Percentiles rank a stretch among this genome's conserved stretches.
phyloP scores from a whole-genome alignment of 768 basidiomycete species.

The Trametes coccinea region DNA sequence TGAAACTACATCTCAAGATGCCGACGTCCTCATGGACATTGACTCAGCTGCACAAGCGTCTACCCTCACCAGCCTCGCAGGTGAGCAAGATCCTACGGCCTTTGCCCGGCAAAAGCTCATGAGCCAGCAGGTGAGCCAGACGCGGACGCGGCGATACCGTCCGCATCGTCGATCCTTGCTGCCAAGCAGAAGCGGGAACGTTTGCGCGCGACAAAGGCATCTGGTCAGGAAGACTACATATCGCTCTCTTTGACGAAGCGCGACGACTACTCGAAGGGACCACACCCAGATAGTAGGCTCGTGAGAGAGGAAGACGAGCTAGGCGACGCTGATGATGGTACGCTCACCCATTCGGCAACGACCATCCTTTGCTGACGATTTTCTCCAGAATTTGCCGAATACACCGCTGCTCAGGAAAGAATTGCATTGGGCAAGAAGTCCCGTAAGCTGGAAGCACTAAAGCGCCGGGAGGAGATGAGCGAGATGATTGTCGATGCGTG shows the following conservation, averaged over 20 bases:
- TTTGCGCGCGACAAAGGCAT: constrained; percentile 48
- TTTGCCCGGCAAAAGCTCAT: neutral
- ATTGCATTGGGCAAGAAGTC: constrained; percentile 86
- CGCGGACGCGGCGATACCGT: constrained; percentile 55
- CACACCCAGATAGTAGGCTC: constrained; percentile 83
- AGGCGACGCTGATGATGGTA: constrained; percentile 88
- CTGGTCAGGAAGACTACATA: constrained; percentile 67
- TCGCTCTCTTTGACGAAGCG: constrained; percentile 69
- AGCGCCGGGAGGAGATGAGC: constrained; percentile 67
- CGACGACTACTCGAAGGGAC: constrained; percentile 58
- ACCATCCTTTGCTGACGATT: neutral
- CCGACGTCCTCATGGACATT: constrained; percentile 47
- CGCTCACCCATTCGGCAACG: neutral
- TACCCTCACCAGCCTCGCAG: constrained; percentile 30
- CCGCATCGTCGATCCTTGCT: constrained; percentile 66
- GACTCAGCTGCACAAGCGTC: constrained; percentile 37
- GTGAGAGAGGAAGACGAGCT: constrained; percentile 85
- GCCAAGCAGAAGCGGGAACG: constrained; percentile 79
- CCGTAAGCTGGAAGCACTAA: constrained; percentile 65
- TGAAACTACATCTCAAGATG: constrained; percentile 42
- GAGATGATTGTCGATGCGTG: constrained; percentile 85
- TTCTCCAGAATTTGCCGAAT: constrained; percentile 77
- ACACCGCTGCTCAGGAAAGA: constrained; percentile 83
- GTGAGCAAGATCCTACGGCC: constrained; percentile 26
- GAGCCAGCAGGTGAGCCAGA: constrained; percentile 32